These are phyloP conservation scores for Senna siamea DNA, from an alignment of 306 rosid species.

Conservation along the genomic window DNA sequence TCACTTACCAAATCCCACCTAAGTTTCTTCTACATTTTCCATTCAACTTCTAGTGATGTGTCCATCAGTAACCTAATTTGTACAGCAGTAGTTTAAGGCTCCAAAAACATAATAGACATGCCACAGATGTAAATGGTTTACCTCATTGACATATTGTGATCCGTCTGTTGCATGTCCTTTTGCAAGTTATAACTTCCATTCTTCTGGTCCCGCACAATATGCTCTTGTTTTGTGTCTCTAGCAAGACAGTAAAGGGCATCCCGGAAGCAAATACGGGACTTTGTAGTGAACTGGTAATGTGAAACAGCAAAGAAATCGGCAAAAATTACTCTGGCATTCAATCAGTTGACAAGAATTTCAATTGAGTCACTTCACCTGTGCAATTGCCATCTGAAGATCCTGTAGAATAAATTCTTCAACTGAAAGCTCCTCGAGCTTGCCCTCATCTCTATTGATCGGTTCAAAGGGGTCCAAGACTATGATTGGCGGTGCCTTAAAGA, in stretches of 20 bases:
- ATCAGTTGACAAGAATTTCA: not conserved
- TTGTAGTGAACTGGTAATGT: conserved; percentile 50
- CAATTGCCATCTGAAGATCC: conserved; percentile 58
- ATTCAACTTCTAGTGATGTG: not conserved
- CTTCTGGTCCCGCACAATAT: conserved; percentile 27
- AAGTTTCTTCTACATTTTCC: not conserved
- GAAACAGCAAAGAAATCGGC: conserved; percentile 25
- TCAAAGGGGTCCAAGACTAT: conserved; percentile 36
- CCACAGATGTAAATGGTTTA: conserved; percentile 27
- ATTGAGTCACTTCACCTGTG: conserved; percentile 48
- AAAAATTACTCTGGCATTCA: not conserved
- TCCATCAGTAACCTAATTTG: not conserved
- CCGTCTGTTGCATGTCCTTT: conserved; percentile 10
- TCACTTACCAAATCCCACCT: not conserved
- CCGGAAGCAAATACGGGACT: conserved; percentile 59
- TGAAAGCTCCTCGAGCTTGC: conserved; percentile 31
- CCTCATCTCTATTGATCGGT: conserved; percentile 27
- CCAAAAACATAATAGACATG: not conserved
- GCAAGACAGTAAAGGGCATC: conserved; percentile 77
- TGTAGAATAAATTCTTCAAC: conserved; percentile 52
- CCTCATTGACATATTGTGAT: conserved; percentile 43
- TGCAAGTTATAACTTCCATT: conserved; percentile 32
- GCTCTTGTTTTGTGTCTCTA: conserved; percentile 41
- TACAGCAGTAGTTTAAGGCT: not conserved
- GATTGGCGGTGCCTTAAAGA: conserved; percentile 23